A percentile compares a stretch with the other conserved stretches of the same genome.
These are phyloP conservation scores for Clitoria ternatea DNA, from an alignment of 306 rosid genomes.

Conservation along the genomic window DNA sequence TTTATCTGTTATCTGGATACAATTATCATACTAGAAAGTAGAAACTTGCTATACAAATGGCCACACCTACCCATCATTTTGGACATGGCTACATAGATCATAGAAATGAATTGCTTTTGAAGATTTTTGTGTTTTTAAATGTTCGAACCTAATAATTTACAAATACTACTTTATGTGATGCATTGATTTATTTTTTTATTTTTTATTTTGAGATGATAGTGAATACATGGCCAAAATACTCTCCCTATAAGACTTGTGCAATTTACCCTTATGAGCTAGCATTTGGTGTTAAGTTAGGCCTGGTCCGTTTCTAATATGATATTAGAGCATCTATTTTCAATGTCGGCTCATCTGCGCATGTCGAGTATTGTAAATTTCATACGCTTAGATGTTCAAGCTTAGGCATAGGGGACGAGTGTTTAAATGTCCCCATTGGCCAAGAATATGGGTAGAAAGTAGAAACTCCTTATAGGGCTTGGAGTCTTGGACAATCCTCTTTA, in stretches of 20 bases:
- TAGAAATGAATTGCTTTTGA: not conserved
- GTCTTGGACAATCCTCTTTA: not conserved
- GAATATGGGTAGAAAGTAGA: not conserved
- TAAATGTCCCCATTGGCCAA: not conserved
- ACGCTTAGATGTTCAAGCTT: not conserved
- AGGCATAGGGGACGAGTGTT: not conserved
- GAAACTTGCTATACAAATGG: slow-evolving; percentile 16
- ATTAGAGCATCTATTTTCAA: not conserved
- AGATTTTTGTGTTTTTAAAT: not conserved
- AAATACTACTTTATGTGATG: not conserved
- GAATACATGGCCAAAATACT: not conserved
- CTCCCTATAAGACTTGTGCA: not conserved
- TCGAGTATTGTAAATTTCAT: not conserved
- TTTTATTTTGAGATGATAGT: not conserved
- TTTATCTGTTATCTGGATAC: slow-evolving; percentile 12
- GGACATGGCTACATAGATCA: slow-evolving; percentile 6
- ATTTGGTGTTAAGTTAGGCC: not conserved
- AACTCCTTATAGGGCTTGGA: not conserved
- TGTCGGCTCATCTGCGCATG: not conserved
- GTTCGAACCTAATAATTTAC: not conserved
- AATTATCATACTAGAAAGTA: not conserved
- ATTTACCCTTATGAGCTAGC: not conserved
- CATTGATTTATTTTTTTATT: not conserved
- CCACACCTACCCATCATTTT: not conserved
- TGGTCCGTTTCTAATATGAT: not conserved